Evolutionary conservation across 208 protist genomes (phyloP).

Genomic region (Leishmania aethiopica): DNA sequence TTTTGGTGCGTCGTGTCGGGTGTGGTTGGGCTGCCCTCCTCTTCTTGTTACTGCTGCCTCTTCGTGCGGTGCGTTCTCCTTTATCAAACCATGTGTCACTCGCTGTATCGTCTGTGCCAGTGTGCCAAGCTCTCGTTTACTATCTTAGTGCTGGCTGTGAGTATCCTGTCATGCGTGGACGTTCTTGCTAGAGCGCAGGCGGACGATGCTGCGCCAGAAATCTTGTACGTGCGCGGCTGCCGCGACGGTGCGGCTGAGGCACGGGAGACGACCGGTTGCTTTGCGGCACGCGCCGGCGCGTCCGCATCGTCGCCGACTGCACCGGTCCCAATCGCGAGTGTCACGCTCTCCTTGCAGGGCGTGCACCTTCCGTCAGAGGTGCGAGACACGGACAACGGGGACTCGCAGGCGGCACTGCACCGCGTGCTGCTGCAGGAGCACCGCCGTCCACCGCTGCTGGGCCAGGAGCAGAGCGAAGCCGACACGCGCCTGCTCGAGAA

Average conservation of each 20-base stretch:
- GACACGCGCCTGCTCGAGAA: neutral
- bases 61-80: neutral
- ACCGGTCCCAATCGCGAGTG: neutral
- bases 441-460: slow-evolving; percentile 20
- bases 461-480: slow-evolving; percentile 8
- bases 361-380: slow-evolving; percentile 46
- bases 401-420: slow-evolving; percentile 2
- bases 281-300: slow-evolving; percentile 20
- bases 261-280: slow-evolving; percentile 54
- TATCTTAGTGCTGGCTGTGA: neutral
- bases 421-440: slow-evolving; percentile 31
- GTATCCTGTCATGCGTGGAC: neutral
- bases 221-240: slow-evolving; percentile 67
- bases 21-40: neutral
- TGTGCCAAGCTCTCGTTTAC: neutral
- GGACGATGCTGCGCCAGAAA: slow-evolving; percentile 25
- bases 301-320: neutral
- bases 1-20: neutral
- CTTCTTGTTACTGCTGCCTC: neutral
- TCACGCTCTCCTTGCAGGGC: slow-evolving; percentile 52
- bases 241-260: slow-evolving; percentile 28
- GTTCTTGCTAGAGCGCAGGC: neutral
- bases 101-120: neutral
- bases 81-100: neutral
- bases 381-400: neutral